phyloP scores from a whole-genome alignment of 106 monocot genomes.

The Phalaenopsis equestris region DNA sequence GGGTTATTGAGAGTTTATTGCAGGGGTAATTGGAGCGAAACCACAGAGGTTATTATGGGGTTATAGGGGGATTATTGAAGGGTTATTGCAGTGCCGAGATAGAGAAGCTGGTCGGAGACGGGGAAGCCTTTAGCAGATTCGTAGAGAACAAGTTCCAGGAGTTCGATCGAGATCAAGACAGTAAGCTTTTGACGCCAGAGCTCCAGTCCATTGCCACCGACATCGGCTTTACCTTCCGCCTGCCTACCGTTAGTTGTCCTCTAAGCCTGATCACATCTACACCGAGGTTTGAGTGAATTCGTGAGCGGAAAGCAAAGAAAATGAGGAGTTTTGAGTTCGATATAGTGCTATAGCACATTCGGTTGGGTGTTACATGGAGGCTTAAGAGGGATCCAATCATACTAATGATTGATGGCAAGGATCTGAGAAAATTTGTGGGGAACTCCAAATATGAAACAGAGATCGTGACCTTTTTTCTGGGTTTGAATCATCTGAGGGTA shows the following conservation, averaged over 20 bases:
- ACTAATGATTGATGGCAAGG: slow-evolving; percentile 81
- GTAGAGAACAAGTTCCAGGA: slow-evolving; percentile 81
- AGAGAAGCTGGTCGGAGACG: slow-evolving; percentile 59
- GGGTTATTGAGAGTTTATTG: too few species aligned
- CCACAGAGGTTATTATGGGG: too few species aligned
- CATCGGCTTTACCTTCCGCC: slow-evolving; percentile 80
- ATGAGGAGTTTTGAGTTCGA: slow-evolving; percentile 84
- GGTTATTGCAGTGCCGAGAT: slow-evolving; percentile 17
- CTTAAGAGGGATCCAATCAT: slow-evolving; percentile 89
- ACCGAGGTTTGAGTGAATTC: slow-evolving; percentile 83
- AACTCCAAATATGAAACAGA: slow-evolving; percentile 58
- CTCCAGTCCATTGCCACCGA: slow-evolving; percentile 78
- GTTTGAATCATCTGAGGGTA: slow-evolving; percentile 28
- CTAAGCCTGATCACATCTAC: slow-evolving; percentile 71
- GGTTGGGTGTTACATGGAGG: slow-evolving; percentile 83
- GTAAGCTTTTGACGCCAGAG: slow-evolving; percentile 70
- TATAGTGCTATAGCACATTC: slow-evolving; percentile 67
- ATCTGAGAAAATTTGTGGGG: slow-evolving; percentile 59
- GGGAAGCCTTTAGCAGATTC: slow-evolving; percentile 60
- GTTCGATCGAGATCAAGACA: slow-evolving; percentile 65
- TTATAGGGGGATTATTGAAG: too few species aligned
- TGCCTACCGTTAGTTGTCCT: slow-evolving; percentile 58
- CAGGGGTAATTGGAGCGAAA: too few species aligned
- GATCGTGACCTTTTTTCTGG: slow-evolving; percentile 35
- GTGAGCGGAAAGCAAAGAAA: slow-evolving; percentile 61